Evolutionary conservation across 2,329 filamentous ascomycete species (phyloP).

Genomic region (Penicillium sp.): DNA sequence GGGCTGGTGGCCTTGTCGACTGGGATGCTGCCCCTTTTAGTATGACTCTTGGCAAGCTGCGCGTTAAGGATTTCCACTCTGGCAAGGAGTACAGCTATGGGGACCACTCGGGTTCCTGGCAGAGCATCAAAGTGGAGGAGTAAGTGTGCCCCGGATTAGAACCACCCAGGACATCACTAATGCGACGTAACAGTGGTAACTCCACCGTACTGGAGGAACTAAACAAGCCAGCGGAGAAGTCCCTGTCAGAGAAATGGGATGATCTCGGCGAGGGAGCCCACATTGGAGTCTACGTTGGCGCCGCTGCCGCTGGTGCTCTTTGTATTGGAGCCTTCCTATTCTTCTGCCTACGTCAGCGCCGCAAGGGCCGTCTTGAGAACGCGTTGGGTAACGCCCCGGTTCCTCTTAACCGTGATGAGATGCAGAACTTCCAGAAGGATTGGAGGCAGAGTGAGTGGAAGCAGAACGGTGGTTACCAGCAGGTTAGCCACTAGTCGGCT

Average conservation of each 20-base stretch:
- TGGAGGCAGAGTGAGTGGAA: slow-evolving; percentile 41
- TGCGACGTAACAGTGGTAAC: slow-evolving; percentile 58
- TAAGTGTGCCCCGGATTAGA: slow-evolving; percentile 26
- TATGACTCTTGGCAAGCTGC: slow-evolving; percentile 67
- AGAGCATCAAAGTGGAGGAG: slow-evolving; percentile 61
- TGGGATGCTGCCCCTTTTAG: slow-evolving; percentile 65
- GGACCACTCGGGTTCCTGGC: slow-evolving; percentile 60
- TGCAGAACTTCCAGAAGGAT: slow-evolving; percentile 38
- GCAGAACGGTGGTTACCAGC: slow-evolving; percentile 27
- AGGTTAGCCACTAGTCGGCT: slow-evolving; percentile 20
- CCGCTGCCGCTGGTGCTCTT: slow-evolving; percentile 34
- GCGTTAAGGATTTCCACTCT: slow-evolving; percentile 58
- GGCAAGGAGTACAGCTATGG: slow-evolving; percentile 65
- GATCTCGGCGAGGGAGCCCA: slow-evolving; percentile 48
- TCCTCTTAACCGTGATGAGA: slow-evolving; percentile 38
- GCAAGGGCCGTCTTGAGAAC: slow-evolving; percentile 50
- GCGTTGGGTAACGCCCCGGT: slow-evolving; percentile 49
- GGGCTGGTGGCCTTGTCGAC: slow-evolving; percentile 69
- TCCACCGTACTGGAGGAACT: slow-evolving; percentile 48
- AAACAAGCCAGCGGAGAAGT: slow-evolving; percentile 36
- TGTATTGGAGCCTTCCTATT: slow-evolving; percentile 40
- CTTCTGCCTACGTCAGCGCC: slow-evolving; percentile 52
- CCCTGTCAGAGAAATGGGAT: slow-evolving; percentile 43
- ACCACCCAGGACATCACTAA: slow-evolving; percentile 3
- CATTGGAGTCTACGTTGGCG: slow-evolving; percentile 46